Percentiles rank a stretch among this genome's conserved stretches.
phyloP scores from a whole-genome alignment of 345 rosid species.

The Brassica incana region DNA sequence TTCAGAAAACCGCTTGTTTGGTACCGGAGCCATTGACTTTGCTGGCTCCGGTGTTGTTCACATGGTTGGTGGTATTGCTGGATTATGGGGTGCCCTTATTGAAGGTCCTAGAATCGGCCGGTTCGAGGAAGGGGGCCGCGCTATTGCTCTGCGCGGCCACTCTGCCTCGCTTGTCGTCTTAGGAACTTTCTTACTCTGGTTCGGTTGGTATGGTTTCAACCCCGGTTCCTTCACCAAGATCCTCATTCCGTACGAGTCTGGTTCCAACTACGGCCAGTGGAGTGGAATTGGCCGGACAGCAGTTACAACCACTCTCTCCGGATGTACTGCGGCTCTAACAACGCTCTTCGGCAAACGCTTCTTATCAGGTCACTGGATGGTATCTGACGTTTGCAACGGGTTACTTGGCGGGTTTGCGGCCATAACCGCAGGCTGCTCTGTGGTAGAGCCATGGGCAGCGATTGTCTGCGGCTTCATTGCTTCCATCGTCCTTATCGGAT shows the following conservation, averaged over 20 bases:
- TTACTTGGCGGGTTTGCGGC: slow-evolving; percentile 91
- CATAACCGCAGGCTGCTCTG: slow-evolving; percentile 79
- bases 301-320: slow-evolving; percentile 87
- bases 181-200: slow-evolving; percentile 78
- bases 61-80: slow-evolving; percentile 79
- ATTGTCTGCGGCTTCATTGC: slow-evolving; percentile 83
- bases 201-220: slow-evolving; percentile 85
- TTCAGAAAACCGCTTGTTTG: slow-evolving; percentile 47
- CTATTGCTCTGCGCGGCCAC: slow-evolving; percentile 56
- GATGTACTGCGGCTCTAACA: slow-evolving; percentile 81
- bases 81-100: slow-evolving; percentile 75
- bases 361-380: slow-evolving; percentile 86
- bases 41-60: slow-evolving; percentile 83
- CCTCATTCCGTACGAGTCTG: slow-evolving; percentile 34
- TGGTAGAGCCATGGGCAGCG: slow-evolving; percentile 95
- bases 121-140: slow-evolving; percentile 46
- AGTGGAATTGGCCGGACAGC: slow-evolving; percentile 90
- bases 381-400: slow-evolving; percentile 88
- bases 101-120: slow-evolving; percentile 82
- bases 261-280: slow-evolving; percentile 64
- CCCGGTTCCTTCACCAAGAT: slow-evolving; percentile 70
- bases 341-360: slow-evolving; percentile 82
- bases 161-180: slow-evolving; percentile 70
- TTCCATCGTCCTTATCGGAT: slow-evolving; percentile 65
- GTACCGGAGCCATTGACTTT: slow-evolving; percentile 73